Conservation (phyloP, 345 rosid genomes). For the Diplotaxis tenuifolia region DNA sequence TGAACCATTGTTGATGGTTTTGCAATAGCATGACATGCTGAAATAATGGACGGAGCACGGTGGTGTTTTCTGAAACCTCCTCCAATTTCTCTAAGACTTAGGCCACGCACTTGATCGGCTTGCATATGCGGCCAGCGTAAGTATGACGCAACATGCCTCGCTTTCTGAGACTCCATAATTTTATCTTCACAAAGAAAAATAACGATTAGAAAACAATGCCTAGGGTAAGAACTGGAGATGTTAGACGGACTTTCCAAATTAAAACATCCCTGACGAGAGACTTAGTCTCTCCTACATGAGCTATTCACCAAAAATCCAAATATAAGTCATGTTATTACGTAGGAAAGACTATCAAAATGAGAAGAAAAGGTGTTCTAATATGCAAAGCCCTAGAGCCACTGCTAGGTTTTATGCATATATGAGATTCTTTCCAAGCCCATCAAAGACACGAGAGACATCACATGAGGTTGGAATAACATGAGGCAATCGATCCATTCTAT, state of each 20-base stretch:
- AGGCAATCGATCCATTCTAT: constrained; percentile 7
- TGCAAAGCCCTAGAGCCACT: constrained; percentile 8
- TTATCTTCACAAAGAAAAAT: constrained; percentile 45
- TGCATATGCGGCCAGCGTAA: constrained; percentile 96
- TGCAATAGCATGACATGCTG: constrained; percentile 91
- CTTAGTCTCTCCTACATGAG: constrained; percentile 10
- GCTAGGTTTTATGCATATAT: constrained; percentile 1
- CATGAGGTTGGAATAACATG: neutral
- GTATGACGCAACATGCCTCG: constrained; percentile 53
- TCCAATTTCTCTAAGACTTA: constrained; percentile 92
- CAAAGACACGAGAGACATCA: constrained; percentile 10
- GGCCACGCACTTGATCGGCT: constrained; percentile 93
- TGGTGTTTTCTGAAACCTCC: constrained; percentile 97
- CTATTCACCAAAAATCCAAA: constrained; percentile 21
- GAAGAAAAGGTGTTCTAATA: neutral
- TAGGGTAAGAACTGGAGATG: constrained; percentile 14
- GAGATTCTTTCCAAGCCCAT: constrained; percentile 3
- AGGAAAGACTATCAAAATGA: constrained; percentile 4
- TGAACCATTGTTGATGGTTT: constrained; percentile 90
- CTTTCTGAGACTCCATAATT: constrained; percentile 39
- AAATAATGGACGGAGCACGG: constrained; percentile 86
- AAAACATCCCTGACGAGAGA: constrained; percentile 16
- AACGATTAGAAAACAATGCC: constrained; percentile 17
- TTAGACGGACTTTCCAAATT: constrained; percentile 2
- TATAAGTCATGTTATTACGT: constrained; percentile 9